These are phyloP conservation scores for Debaryomyces sp. DNA, from an alignment of 1,139 yeast genomes.

Conservation along the genomic window DNA sequence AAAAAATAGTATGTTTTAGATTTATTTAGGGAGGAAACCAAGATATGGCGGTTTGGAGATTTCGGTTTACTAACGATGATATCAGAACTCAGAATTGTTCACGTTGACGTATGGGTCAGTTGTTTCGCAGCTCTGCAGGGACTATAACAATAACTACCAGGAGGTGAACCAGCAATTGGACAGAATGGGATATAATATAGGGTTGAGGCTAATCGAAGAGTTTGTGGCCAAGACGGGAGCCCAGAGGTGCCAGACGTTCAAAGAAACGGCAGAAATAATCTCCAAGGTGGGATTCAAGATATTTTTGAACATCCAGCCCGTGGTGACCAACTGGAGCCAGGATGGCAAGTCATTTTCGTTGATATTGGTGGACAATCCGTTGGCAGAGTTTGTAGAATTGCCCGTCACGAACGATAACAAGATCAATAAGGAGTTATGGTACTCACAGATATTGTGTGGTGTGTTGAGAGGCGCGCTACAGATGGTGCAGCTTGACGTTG, in stretches of 20 bases:
- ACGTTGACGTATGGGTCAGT: conserved; percentile 93
- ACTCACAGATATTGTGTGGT: conserved; percentile 87
- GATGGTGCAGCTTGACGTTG: conserved; percentile 95
- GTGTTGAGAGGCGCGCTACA: conserved; percentile 89
- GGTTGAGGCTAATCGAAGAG: conserved; percentile 88
- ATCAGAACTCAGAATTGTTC: conserved; percentile 82
- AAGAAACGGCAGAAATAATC: conserved; percentile 86
- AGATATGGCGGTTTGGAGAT: neutral
- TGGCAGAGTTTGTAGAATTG: conserved; percentile 92
- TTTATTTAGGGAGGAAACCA: neutral
- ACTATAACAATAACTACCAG: conserved; percentile 70
- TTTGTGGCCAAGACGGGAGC: conserved; percentile 85
- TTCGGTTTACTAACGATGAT: conserved; percentile 14
- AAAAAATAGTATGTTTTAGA: conserved; percentile 66
- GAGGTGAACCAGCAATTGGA: conserved; percentile 85
- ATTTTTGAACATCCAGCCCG: conserved; percentile 81
- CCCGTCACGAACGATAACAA: conserved; percentile 65
- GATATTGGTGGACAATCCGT: conserved; percentile 80
- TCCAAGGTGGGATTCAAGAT: conserved; percentile 88
- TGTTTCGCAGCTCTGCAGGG: conserved; percentile 91
- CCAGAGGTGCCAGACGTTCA: conserved; percentile 76
- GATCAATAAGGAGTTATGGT: conserved; percentile 82
- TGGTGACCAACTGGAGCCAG: conserved; percentile 72
- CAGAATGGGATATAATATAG: conserved; percentile 95
- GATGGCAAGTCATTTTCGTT: conserved; percentile 78